These are phyloP conservation scores for Kwoniella newhampshirensis DNA, from an alignment of 768 basidiomycete species.

Conservation along the genomic window DNA sequence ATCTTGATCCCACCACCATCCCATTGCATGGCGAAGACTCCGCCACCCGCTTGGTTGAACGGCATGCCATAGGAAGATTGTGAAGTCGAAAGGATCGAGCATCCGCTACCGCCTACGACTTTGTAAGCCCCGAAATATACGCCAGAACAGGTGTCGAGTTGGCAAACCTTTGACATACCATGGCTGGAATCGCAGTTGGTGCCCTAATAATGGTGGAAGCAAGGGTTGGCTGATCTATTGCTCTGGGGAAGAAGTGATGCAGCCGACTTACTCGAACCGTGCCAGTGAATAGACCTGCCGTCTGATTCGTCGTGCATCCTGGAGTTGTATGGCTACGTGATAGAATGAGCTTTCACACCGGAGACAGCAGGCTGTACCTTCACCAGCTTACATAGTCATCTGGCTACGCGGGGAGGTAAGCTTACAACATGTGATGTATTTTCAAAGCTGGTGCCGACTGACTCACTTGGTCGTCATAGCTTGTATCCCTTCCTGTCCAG, in stretches of 20 bases:
- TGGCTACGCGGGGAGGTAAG: slow-evolving; percentile 39
- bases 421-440: no score
- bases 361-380: not conserved
- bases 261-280: slow-evolving; percentile 27
- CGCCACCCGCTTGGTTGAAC: slow-evolving; percentile 76
- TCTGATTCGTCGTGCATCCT: slow-evolving; percentile 40
- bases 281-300: slow-evolving; percentile 40
- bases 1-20: slow-evolving; percentile 63
- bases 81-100: slow-evolving; percentile 76
- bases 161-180: no score
- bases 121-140: not conserved
- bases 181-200: slow-evolving; percentile 31
- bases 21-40: slow-evolving; percentile 88
- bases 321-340: slow-evolving; percentile 42
- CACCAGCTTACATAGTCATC: slow-evolving; percentile 44
- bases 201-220: slow-evolving; percentile 7
- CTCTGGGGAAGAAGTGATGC: not conserved
- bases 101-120: slow-evolving; percentile 59
- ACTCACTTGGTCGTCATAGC: slow-evolving; percentile 45
- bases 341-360: not conserved
- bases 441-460: no score
- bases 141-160: no score
- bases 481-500: slow-evolving; percentile 46
- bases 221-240: not conserved
- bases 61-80: slow-evolving; percentile 77